Evolutionary conservation across 148 eudicot species (phyloP).

Genomic region (Spergularia marina): DNA sequence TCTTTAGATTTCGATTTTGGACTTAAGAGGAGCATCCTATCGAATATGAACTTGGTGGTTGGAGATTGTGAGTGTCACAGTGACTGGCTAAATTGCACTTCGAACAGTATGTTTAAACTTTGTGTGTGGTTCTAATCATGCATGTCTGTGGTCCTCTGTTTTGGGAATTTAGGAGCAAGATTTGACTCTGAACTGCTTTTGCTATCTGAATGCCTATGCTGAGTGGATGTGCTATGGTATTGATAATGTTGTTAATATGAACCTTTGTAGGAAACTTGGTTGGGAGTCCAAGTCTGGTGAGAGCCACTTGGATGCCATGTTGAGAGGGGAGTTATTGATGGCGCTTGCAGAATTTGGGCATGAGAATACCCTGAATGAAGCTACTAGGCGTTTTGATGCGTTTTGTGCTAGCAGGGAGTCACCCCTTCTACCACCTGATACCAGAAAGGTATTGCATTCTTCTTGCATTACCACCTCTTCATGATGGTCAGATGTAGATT

Average conservation of each 20-base stretch:
- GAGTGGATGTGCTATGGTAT: background rate
- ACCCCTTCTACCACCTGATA: slow-evolving; percentile 89
- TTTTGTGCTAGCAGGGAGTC: slow-evolving; percentile 72
- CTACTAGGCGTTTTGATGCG: slow-evolving; percentile 71
- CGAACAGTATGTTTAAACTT: too few relatives aligned
- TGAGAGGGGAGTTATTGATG: slow-evolving; percentile 86
- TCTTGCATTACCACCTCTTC: slow-evolving; percentile 4
- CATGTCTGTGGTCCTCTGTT: background rate
- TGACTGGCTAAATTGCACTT: too few relatives aligned
- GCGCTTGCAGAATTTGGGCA: slow-evolving; percentile 79
- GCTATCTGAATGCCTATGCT: background rate
- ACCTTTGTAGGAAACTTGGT: slow-evolving; percentile 65
- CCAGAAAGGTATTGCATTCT: slow-evolving; percentile 58
- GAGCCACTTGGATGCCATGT: slow-evolving; percentile 92
- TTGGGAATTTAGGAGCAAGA: background rate
- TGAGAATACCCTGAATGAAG: slow-evolving; percentile 67
- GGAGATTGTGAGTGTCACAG: too few relatives aligned
- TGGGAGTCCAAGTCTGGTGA: slow-evolving; percentile 89
- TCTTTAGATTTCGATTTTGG: too few relatives aligned
- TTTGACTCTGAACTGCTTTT: background rate
- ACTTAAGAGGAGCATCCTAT: too few relatives aligned
- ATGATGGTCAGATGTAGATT: background rate
- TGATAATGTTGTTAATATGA: background rate
- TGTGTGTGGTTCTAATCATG: background rate
- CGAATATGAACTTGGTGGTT: too few relatives aligned